Evolutionary conservation across 2,329 filamentous ascomycete species (phyloP).

Genomic region (Xylaria sp.): DNA sequence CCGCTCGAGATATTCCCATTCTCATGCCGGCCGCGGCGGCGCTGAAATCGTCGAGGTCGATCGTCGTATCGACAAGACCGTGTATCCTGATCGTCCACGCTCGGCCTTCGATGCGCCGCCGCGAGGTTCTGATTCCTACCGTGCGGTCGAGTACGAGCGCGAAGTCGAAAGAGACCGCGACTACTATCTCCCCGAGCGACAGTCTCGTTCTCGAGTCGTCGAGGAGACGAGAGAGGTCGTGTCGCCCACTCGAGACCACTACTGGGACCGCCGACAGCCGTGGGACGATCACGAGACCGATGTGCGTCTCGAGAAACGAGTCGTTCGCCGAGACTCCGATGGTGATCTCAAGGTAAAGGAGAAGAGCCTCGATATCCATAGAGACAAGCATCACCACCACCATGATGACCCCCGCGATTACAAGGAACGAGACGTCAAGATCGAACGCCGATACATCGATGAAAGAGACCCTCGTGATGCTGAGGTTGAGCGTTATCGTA

Average conservation of each 20-base stretch:
- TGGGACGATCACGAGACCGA: constrained; percentile 56
- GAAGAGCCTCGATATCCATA: constrained; percentile 58
- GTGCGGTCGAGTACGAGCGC: constrained; percentile 49
- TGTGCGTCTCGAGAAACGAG: constrained; percentile 56
- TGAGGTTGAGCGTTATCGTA: constrained; percentile 69
- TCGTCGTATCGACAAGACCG: constrained; percentile 55
- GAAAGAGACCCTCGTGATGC: constrained; percentile 47
- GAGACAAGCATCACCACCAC: constrained; percentile 38
- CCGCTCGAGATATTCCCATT: constrained; percentile 46
- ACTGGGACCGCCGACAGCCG: constrained; percentile 56
- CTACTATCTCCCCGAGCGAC: constrained; percentile 44
- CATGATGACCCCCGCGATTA: constrained; percentile 44
- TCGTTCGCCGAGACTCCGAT: constrained; percentile 56
- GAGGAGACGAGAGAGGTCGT: constrained; percentile 57
- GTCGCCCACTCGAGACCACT: constrained; percentile 51
- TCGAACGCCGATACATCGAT: constrained; percentile 49
- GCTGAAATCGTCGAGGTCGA: constrained; percentile 45
- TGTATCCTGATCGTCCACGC: constrained; percentile 62
- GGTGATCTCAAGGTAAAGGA: constrained; percentile 67
- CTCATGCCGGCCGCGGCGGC: constrained; percentile 40
- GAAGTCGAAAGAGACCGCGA: constrained; percentile 47
- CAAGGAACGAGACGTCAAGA: constrained; percentile 47
- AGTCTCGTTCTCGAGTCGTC: constrained; percentile 49
- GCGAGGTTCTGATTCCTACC: constrained; percentile 49
- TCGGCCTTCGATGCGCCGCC: constrained; percentile 59